A percentile compares a stretch with the other conserved stretches of the same genome.
phyloP scores from a whole-genome alignment of 2,329 filamentous ascomycete genomes.

The Fusarium sororula region DNA sequence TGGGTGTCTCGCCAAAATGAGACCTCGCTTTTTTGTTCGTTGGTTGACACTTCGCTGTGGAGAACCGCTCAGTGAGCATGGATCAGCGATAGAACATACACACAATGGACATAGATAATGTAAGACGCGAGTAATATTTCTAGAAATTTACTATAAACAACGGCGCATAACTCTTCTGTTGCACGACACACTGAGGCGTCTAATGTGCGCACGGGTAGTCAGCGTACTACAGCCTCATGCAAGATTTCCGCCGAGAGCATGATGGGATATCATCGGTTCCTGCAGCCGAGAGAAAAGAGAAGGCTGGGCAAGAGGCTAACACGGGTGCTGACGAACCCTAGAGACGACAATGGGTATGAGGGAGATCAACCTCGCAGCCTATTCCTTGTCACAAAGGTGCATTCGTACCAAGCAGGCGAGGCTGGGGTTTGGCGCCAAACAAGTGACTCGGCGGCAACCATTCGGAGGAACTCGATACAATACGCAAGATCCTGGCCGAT shows the following conservation, averaged over 20 bases:
- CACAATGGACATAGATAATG: not conserved
- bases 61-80: not conserved
- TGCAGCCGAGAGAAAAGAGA: slow-evolving; percentile 21
- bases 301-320: slow-evolving; percentile 12
- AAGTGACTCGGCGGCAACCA: slow-evolving; percentile 2
- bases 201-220: slow-evolving; percentile 18
- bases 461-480: not conserved
- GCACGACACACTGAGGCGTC: slow-evolving; percentile 26
- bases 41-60: not conserved
- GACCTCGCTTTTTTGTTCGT: not conserved
- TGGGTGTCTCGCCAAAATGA: not conserved
- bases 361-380: slow-evolving; percentile 10
- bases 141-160: slow-evolving; percentile 16
- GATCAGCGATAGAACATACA: slow-evolving; percentile 12
- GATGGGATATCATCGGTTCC: slow-evolving; percentile 29
- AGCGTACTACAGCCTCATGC: slow-evolving; percentile 40
- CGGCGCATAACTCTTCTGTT: slow-evolving; percentile 28
- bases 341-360: slow-evolving; percentile 2
- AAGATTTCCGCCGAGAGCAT: slow-evolving; percentile 44
- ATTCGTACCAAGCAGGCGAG: not conserved
- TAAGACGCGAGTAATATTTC: slow-evolving; percentile 25
- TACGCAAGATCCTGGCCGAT: not conserved
- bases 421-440: slow-evolving; percentile 14
- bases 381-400: slow-evolving; percentile 16
- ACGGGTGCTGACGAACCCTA: not conserved